A percentile compares a stretch with the other conserved stretches of the same genome.
Conservation (phyloP, 1,284 basidiomycete species). For the Austroboletus olivaceoglutinosus region DNA sequence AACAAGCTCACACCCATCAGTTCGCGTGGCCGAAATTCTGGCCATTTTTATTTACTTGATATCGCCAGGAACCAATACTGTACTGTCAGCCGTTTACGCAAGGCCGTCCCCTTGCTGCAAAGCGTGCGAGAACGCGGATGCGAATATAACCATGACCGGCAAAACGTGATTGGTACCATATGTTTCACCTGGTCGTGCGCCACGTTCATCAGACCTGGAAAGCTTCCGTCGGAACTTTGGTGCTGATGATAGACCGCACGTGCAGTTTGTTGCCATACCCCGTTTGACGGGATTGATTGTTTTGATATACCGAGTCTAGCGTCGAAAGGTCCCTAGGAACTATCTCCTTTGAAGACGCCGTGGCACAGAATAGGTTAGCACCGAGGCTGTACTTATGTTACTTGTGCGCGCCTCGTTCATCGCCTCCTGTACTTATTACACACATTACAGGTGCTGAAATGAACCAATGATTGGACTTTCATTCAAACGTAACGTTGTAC, state of each 20-base stretch:
- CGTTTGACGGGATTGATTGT: background rate
- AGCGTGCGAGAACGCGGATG: background rate
- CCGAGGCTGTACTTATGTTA: too few species aligned
- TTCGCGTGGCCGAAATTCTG: too few species aligned
- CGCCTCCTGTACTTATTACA: background rate
- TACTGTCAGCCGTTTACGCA: too few species aligned
- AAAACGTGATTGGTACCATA: background rate
- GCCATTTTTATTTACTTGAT: too few species aligned
- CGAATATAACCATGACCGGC: background rate
- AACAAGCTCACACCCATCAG: too few species aligned
- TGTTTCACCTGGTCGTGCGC: background rate
- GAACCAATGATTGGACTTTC: background rate
- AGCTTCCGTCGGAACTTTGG: background rate
- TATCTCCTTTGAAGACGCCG: too few species aligned
- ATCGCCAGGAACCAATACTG: too few species aligned
- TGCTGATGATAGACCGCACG: background rate
- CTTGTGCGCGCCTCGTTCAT: too few species aligned
- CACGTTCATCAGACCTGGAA: background rate
- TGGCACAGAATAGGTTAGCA: too few species aligned
- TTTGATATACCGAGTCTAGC: background rate
- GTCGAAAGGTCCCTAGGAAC: background rate
- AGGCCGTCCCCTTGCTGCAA: too few species aligned
- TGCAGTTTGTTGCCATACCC: background rate
- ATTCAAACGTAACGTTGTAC: background rate
- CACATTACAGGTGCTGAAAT: background rate